phyloP scores from a whole-genome alignment of 2,329 filamentous ascomycete genomes.

The Elsinoe arachidis region DNA sequence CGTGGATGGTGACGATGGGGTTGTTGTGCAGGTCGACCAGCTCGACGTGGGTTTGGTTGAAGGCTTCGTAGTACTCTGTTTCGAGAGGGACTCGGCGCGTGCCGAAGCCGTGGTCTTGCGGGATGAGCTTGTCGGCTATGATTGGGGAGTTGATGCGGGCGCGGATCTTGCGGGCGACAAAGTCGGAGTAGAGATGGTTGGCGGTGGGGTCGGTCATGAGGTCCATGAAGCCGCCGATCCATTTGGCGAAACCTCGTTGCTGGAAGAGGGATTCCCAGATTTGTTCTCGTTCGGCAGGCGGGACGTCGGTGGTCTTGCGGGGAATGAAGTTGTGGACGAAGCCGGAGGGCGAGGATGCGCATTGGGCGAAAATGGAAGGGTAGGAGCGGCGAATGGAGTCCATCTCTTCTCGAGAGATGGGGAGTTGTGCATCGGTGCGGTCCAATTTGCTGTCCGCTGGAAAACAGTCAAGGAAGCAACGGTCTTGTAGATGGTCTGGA shows the following conservation, averaged over 20 bases:
- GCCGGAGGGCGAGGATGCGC: slow-evolving; percentile 21
- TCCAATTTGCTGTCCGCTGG: slow-evolving; percentile 27
- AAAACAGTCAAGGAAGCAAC: slow-evolving; percentile 16
- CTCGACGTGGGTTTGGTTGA: slow-evolving; percentile 39
- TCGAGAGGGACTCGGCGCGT: slow-evolving; percentile 32
- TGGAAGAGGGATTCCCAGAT: slow-evolving; percentile 28
- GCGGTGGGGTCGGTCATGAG: slow-evolving; percentile 24
- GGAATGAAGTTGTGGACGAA: slow-evolving; percentile 26
- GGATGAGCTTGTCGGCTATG: slow-evolving; percentile 45
- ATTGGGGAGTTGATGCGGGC: slow-evolving; percentile 32
- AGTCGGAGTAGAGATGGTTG: slow-evolving; percentile 25
- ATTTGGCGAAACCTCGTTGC: slow-evolving; percentile 33
- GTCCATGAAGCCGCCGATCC: slow-evolving; percentile 28
- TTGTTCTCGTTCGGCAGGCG: slow-evolving; percentile 23
- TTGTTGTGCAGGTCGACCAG: slow-evolving; percentile 39
- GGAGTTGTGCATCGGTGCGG: slow-evolving; percentile 22
- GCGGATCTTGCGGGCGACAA: slow-evolving; percentile 31
- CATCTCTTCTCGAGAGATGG: slow-evolving; percentile 17
- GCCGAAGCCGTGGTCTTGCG: slow-evolving; percentile 39
- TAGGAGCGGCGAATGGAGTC: slow-evolving; percentile 8
- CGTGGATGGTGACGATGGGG: slow-evolving; percentile 34
- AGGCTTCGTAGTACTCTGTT: slow-evolving; percentile 42
- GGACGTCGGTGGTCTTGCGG: slow-evolving; percentile 28
- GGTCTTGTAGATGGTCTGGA: slow-evolving; percentile 21
- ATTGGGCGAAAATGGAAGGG: slow-evolving; percentile 23